phyloP scores from a whole-genome alignment of 306 rosid genomes.

The Quercus engelmannii region DNA sequence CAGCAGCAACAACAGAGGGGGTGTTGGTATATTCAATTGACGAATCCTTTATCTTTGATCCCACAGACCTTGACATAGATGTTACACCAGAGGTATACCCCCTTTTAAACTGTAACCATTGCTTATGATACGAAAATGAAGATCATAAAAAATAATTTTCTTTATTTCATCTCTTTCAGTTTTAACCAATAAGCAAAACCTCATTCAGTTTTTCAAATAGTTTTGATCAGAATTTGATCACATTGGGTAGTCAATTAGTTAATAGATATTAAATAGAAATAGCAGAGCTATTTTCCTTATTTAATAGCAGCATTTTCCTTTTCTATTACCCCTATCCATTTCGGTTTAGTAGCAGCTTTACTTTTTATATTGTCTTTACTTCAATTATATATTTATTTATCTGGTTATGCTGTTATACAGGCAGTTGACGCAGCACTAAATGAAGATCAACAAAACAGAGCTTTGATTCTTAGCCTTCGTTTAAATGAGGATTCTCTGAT shows the following conservation, averaged over 20 bases:
- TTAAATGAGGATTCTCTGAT: constrained; percentile 66
- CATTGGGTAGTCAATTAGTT: background rate
- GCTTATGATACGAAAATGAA: constrained; percentile 1
- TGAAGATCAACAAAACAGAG: constrained; percentile 66
- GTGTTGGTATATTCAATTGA: constrained; percentile 85
- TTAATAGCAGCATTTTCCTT: background rate
- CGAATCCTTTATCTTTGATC: constrained; percentile 87
- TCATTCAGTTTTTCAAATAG: constrained; percentile 3
- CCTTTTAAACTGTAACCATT: background rate
- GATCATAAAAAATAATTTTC: background rate
- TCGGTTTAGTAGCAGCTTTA: background rate
- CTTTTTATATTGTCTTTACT: background rate
- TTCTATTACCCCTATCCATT: constrained; percentile 2
- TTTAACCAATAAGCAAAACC: too few species aligned
- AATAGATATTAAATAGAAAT: background rate
- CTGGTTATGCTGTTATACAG: constrained; percentile 39
- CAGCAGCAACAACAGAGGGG: constrained; percentile 94
- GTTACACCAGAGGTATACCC: constrained; percentile 84
- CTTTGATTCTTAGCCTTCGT: constrained; percentile 82
- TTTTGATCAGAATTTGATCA: background rate
- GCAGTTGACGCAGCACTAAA: constrained; percentile 76
- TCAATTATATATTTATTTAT: background rate
- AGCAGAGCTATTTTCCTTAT: too few species aligned
- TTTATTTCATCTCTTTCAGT: background rate
- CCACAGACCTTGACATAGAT: constrained; percentile 93